phyloP scores from a whole-genome alignment of 805 yeast species.

The Cyberlindnera xylosilytica region DNA sequence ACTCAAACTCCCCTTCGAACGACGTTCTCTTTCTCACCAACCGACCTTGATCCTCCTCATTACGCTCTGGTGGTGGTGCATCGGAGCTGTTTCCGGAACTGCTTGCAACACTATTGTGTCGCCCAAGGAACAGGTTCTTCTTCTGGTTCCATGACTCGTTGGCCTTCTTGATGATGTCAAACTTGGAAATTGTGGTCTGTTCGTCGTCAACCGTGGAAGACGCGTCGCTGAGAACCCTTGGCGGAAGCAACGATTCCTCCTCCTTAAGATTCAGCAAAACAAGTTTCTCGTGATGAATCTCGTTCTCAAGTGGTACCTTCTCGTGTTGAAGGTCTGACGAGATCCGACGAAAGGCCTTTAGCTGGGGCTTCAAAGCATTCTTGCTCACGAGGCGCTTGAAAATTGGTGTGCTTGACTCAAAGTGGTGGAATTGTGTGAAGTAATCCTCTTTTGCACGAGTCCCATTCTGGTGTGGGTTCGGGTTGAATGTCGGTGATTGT shows the following conservation, averaged over 20 bases:
- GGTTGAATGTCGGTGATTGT: constrained; percentile 16
- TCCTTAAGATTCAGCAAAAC: constrained; percentile 24
- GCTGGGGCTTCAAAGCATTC: constrained; percentile 25
- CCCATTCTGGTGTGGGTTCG: constrained; percentile 11
- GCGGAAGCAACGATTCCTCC: constrained; percentile 16
- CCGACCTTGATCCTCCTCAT: constrained; percentile 10
- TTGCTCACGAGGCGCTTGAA: constrained; percentile 27
- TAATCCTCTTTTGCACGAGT: constrained; percentile 1
- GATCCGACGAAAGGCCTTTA: constrained; percentile 26
- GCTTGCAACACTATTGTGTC: not conserved
- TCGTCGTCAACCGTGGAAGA: constrained; percentile 4
- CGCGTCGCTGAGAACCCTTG: constrained; percentile 2
- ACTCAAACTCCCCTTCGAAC: constrained; percentile 15
- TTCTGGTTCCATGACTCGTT: constrained; percentile 29
- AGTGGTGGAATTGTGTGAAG: constrained; percentile 2
- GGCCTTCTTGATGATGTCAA: constrained; percentile 28
- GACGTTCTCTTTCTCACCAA: constrained; percentile 24
- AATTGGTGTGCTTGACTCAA: constrained; percentile 24
- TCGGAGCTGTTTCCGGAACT: not conserved
- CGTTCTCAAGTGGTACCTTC: constrained; percentile 24
- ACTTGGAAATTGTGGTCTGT: constrained; percentile 15
- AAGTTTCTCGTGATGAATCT: constrained; percentile 28
- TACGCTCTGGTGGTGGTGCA: constrained; percentile 4
- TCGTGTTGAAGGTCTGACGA: constrained; percentile 26
- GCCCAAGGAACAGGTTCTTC: constrained; percentile 11